These are phyloP conservation scores for Phragmites australis DNA, from an alignment of 176 grass and related monocot species.

Conservation along the genomic window DNA sequence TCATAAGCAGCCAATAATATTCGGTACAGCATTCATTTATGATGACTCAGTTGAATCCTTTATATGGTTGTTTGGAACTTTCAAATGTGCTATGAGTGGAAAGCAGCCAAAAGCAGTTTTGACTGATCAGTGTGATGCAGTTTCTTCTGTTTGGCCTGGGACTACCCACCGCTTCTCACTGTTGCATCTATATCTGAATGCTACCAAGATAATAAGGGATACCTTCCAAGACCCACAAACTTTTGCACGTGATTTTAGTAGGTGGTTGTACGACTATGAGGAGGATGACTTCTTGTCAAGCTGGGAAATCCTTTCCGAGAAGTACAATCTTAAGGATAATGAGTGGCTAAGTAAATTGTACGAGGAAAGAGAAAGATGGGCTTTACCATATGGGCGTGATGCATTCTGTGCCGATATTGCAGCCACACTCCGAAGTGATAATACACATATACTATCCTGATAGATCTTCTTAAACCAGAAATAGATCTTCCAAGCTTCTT, in stretches of 20 bases:
- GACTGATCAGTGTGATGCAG: conserved; percentile 58
- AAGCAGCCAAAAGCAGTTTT: conserved; percentile 82
- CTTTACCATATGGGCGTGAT: conserved; percentile 62
- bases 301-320: conserved; percentile 65
- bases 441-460: conserved; percentile 47
- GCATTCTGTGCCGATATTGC: conserved; percentile 71
- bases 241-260: conserved; percentile 67
- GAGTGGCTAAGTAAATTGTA: conserved; percentile 80
- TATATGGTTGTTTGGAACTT: conserved; percentile 78
- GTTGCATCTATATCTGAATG: conserved; percentile 68
- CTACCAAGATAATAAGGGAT: conserved; percentile 50
- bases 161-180: conserved; percentile 60
- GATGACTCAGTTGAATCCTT: conserved; percentile 71
- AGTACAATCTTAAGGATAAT: conserved; percentile 79
- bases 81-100: conserved; percentile 76
- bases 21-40: conserved; percentile 67
- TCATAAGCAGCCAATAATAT: conserved; percentile 77
- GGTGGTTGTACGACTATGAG: conserved; percentile 61
- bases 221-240: conserved; percentile 51
- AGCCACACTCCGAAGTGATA: conserved; percentile 59
- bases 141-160: conserved; percentile 62
- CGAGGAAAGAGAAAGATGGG: conserved; percentile 73
- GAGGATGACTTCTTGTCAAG: conserved; percentile 58
- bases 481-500: conserved; percentile 62
- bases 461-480: conserved; percentile 60